Evolutionary conservation across 169 alveolate species (phyloP).

Genomic region (Cryptosporidium xiaoi): DNA sequence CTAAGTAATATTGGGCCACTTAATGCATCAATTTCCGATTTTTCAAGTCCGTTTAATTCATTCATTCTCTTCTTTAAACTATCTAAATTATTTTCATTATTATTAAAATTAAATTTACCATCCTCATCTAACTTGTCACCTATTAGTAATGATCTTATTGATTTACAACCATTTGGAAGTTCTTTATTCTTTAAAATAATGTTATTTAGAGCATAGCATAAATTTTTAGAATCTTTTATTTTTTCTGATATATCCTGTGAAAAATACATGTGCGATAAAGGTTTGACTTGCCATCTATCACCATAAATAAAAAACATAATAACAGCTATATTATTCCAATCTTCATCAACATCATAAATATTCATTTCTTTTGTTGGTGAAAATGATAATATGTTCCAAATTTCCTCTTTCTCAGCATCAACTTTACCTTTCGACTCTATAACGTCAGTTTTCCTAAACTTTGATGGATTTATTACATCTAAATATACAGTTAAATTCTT

Average conservation of each 20-base stretch:
- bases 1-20: conserved; percentile 37
- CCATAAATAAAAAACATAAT: conserved; percentile 58
- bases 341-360: conserved; percentile 39
- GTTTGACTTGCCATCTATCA: conserved; percentile 60
- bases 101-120: not conserved
- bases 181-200: conserved; percentile 27
- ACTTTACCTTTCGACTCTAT: not conserved
- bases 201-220: conserved; percentile 44
- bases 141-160: conserved; percentile 30
- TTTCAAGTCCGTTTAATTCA: no score
- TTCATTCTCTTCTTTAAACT: not conserved
- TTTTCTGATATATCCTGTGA: conserved; percentile 14
- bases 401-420: conserved; percentile 8
- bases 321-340: conserved; percentile 63
- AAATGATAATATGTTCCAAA: conserved; percentile 57
- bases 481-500: conserved; percentile 27
- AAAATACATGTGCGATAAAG: conserved; percentile 27
- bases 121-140: not conserved
- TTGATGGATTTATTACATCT: conserved; percentile 57
- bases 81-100: not conserved
- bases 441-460: conserved; percentile 14
- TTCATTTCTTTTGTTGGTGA: conserved; percentile 24
- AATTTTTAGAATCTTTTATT: conserved; percentile 41
- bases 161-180: conserved; percentile 38
- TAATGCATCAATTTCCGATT: not conserved